Evolutionary conservation across 495 filamentous ascomycete species (phyloP).

Genomic region (Penicillium egyptiacum): DNA sequence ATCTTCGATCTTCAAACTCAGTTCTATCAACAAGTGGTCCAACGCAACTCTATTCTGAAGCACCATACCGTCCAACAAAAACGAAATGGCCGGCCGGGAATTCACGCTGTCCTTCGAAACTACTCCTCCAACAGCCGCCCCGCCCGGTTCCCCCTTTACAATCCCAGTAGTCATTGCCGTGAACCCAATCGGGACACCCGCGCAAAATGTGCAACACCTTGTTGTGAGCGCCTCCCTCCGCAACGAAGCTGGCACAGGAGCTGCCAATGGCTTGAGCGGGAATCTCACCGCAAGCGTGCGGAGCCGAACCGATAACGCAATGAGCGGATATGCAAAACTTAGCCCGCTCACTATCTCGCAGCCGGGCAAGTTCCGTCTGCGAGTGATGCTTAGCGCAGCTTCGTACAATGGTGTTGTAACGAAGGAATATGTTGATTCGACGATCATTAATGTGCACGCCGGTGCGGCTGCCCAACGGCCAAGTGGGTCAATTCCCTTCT

Average conservation of each 20-base stretch:
- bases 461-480: conserved; percentile 33
- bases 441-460: conserved; percentile 35
- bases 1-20: conserved; percentile 10
- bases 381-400: conserved; percentile 39
- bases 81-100: conserved; percentile 36
- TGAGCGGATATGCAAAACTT: conserved; percentile 41
- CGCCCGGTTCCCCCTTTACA: conserved; percentile 34
- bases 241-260: conserved; percentile 31
- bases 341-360: conserved; percentile 30
- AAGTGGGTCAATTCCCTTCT: conserved; percentile 31
- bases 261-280: conserved; percentile 30
- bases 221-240: conserved; percentile 35
- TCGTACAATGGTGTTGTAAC: conserved; percentile 35
- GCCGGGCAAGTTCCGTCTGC: conserved; percentile 38
- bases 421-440: conserved; percentile 37
- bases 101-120: conserved; percentile 40
- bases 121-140: conserved; percentile 31
- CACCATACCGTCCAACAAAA: not conserved
- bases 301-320: conserved; percentile 35
- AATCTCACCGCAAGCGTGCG: conserved; percentile 39
- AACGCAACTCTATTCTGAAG: not conserved
- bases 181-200: conserved; percentile 33
- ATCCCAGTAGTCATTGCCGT: conserved; percentile 40
- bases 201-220: conserved; percentile 32
- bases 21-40: not conserved